Base-by-base conservation (phyloP, 495 filamentous ascomycete species). In the Trypethelium eluteriae region DNA sequence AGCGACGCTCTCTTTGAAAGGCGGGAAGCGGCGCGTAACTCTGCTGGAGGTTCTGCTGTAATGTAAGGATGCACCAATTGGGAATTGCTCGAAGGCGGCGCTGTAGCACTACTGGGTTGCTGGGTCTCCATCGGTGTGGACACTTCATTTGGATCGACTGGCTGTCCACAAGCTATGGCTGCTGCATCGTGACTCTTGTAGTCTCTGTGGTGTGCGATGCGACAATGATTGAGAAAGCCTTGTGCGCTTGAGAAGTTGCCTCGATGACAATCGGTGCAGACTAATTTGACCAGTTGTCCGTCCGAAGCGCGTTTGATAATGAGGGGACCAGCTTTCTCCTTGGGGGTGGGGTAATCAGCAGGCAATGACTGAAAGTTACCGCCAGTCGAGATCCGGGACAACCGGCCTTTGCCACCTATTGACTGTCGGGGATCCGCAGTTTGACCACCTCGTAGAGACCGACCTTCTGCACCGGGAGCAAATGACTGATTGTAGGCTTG, bases 191-290 rank as follows among this genome's bases (percentile, higher is more conserved):
- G 94, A 71, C 91, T 97, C 72, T 91, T 88, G 79, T 90, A 97
- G 63, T 92, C 91, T 62, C 91, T 84, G 67, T 86, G 87, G 76
- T 98, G 94, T 9, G 93, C 91, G 66, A 98, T 97, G 50, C 94
- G 92, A 72, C 92, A 97, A 72, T 98, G 94, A 70, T 98, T 98
- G 79, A 98, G 93, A 73, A 98, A 98, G 2, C 94, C 94, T 75
- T 98, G 94, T 1, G 91, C 91, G 76, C 92, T 96, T 56, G 89
- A 92, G 75, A 97, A 98, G 74, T 97, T 89, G 77, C 88, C 88
- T 65, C 91, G 81, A 50, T 90, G 84, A 72, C 94, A 98, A 73
- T 94, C 89, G 62, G 92, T 80, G 78, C 94, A 98, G 62, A 93
- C 86, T 57, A 98, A 83, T 76, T 95, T 95, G 47, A 89, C 86